Base-by-base conservation (phyloP, 345 rosid species). In the Eutrema japonicum region DNA sequence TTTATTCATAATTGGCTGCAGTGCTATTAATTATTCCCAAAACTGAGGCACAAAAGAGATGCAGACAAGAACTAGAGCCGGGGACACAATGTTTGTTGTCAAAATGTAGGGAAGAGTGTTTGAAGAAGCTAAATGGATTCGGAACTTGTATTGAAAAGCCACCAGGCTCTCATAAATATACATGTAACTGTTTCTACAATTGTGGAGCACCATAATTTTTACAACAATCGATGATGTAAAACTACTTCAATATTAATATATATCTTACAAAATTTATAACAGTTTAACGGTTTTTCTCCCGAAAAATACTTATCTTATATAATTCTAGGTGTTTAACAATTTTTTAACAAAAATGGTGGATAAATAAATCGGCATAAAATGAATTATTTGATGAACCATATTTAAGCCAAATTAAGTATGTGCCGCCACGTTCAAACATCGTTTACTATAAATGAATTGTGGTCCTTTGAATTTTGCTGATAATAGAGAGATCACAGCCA, bases 151-250 rank as follows among this genome's bases (percentile, higher is more conserved):
- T 32, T 16, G 72, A 74, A 46, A 58, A 12, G 2, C 73, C 78
- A 40, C 6, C 37, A 30, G 47, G 68, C 38, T 59, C 62, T 22
- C 4, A 0, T 5, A 16, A 58, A 5, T 67, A 59, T 14, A 33
- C 57, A 4, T 74, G 78, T 49, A 67, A 16, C 5, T 74, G 73
- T 58, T 2, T 48, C 2, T 66, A 58, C 37, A n/a, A 66, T 58
- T 48, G 78, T 57, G 3, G 0, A n/a, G n/a, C 27, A 29, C 14
- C 36, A 11, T 13, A 7, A 16, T 57, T 32, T 43, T 12, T 26
- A 26, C n/a, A 6, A 27, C 2, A 2, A 0, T n/a, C 4, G 14
- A 67, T 18, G 30, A 27, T 52, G 38, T 40, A 9, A 2, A 27
- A 66, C 9, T 16, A 63, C 48, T 59, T 26, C 6, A 10, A 50